Percentiles rank a stretch among this genome's conserved stretches.
Conservation (phyloP, 495 filamentous ascomycete genomes). For the Penicillium atrosanguineum region DNA sequence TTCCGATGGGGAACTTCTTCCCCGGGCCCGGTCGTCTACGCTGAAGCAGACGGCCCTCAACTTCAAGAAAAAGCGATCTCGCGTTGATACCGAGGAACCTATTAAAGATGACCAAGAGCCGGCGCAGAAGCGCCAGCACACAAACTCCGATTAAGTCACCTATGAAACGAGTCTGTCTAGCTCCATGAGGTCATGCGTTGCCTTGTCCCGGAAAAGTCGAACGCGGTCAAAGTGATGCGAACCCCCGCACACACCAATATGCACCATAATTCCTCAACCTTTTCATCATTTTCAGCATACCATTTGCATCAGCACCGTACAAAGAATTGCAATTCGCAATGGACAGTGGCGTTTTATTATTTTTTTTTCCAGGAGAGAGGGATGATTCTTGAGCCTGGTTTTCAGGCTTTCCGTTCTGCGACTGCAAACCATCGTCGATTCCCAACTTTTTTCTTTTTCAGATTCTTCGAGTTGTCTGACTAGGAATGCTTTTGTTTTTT, state of each 20-base stretch:
- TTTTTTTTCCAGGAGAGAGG: neutral
- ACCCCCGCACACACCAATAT: neutral
- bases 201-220: neutral
- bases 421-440: neutral
- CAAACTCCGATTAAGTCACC: constrained; percentile 6
- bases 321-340: neutral
- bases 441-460: neutral
- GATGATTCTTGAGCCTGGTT: neutral
- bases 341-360: neutral
- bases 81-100: constrained; percentile 6
- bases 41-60: neutral
- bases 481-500: neutral
- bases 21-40: neutral
- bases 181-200: neutral
- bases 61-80: constrained; percentile 13
- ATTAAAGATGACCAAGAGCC: neutral
- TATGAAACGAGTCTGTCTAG: neutral
- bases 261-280: neutral
- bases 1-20: neutral
- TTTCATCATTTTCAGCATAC: neutral
- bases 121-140: constrained; percentile 16
- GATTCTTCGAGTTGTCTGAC: constrained; percentile 1
- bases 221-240: neutral
- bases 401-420: neutral
- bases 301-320: neutral